Evolutionary conservation across 1,284 basidiomycete species (phyloP), one percentile per base, ranked within the genome.

Genomic region (Ustilago hordei): DNA sequence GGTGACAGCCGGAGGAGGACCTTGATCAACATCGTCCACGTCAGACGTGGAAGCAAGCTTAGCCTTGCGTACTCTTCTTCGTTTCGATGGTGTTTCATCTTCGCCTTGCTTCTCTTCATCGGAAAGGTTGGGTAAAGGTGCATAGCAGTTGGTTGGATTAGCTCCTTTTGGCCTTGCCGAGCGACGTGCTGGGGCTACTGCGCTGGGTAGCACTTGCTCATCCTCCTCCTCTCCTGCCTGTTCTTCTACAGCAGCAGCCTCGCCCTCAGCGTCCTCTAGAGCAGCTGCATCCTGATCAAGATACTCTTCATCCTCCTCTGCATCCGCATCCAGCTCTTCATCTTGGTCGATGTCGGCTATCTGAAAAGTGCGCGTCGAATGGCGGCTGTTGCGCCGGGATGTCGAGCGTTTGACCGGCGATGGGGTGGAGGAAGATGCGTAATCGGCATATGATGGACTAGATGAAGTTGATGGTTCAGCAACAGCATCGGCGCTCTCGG

Each of bases 51-150:
- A 36, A 1, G 48, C 57, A 19, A 63, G 50, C 58, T 63, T 39
- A 6, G 28, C 8, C 50, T 55, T 63, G 19, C 53, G 55, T 0
- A 47, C 41, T 41, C 65, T 53, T 34, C 55, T 64, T 15, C 64
- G 52, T 54, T 68, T 64, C n/a, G 64, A 64, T 7, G 65, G 70
- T 23, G 60, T 60, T 9, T 61, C 70, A n/a, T 54, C 55, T 19
- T 73, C 61, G 4, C 64, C 64, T 3, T 62, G 60, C 34, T 72
- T 64, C n/a, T 73, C 70, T 4, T 67, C 55, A 15, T 68, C 70
- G 12, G 70, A 67, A 3, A 58, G 19, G 41, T 41, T 47, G 0
- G 64, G 70, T 23, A 73, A 28, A 0, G 69, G 69, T 32, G 56
- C 28, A 1, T 35, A 55, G 19, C 68, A 73, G 8, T 52, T 59